phyloP scores from a whole-genome alignment of 306 rosid genomes.

The Trifolium fragiferum region DNA sequence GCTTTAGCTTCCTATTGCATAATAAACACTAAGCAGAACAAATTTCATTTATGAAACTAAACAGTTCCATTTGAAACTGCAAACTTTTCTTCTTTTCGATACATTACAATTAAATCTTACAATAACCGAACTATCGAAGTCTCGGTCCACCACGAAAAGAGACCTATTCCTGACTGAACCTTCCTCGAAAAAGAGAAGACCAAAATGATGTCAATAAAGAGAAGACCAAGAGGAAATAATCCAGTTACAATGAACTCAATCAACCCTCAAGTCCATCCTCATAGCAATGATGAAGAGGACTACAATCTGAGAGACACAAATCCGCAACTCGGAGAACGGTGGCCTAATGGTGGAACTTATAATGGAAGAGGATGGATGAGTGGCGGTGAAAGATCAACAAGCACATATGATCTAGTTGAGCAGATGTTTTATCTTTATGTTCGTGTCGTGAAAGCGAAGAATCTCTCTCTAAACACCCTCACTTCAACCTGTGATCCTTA shows the following conservation, averaged over 20 bases:
- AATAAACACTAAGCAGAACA: conserved; percentile 47
- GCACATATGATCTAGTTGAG: conserved; percentile 90
- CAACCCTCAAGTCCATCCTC: conserved; percentile 42
- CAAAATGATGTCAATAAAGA: conserved; percentile 58
- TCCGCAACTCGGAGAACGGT: conserved; percentile 80
- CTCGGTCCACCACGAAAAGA: conserved; percentile 57
- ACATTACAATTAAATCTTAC: no score
- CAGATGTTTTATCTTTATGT: conserved; percentile 84
- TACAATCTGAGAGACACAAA: conserved; percentile 73
- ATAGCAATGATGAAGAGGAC: conserved; percentile 54
- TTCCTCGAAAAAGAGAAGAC: conserved; percentile 62
- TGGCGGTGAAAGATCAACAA: conserved; percentile 64
- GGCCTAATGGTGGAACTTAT: conserved; percentile 65
- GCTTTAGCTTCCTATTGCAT: conserved; percentile 50
- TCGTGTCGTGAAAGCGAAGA: conserved; percentile 78
- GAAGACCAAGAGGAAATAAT: conserved; percentile 55
- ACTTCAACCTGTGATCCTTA: conserved; percentile 88
- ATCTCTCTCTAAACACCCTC: conserved; percentile 68
- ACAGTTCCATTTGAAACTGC: conserved; percentile 61
- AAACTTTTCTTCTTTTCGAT: conserved; percentile 43
- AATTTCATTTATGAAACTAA: conserved; percentile 27
- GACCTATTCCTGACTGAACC: conserved; percentile 48
- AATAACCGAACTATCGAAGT: conserved; percentile 54
- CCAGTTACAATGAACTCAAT: conserved; percentile 47
- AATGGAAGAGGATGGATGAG: conserved; percentile 78